Conservation (phyloP, 352 stramenopile genomes). For the Chrysophaeum taylorii region DNA sequence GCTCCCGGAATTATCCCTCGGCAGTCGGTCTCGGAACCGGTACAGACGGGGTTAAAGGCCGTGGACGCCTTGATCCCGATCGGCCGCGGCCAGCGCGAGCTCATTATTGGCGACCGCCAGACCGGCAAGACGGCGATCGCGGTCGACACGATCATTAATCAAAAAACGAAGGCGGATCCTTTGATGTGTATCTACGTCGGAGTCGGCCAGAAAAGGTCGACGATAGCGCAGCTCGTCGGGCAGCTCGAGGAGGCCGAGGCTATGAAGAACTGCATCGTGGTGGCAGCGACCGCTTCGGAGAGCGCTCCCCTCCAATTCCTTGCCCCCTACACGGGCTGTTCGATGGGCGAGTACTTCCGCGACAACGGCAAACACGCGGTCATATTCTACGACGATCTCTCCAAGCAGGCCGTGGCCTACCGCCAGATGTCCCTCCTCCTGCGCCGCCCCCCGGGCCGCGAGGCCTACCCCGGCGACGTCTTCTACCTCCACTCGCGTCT, state of each 20-base stretch:
- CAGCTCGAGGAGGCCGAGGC: slow-evolving; percentile 66
- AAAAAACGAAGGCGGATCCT: slow-evolving; percentile 71
- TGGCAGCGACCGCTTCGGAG: slow-evolving; percentile 74
- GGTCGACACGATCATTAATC: slow-evolving; percentile 82
- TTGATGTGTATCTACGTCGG: slow-evolving; percentile 77
- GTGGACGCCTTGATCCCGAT: slow-evolving; percentile 80
- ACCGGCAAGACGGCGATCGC: slow-evolving; percentile 80
- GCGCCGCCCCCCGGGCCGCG: slow-evolving; percentile 73
- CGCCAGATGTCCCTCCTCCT: slow-evolving; percentile 79
- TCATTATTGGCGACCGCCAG: slow-evolving; percentile 82
- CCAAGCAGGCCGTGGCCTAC: slow-evolving; percentile 74
- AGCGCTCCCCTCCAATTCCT: slow-evolving; percentile 77
- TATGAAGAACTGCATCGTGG: slow-evolving; percentile 73
- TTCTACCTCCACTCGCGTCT: slow-evolving; percentile 83
- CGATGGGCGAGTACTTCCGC: slow-evolving; percentile 80
- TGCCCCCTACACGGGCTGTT: slow-evolving; percentile 69
- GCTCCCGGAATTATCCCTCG: slow-evolving; percentile 74
- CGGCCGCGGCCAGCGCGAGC: slow-evolving; percentile 74
- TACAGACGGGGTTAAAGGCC: slow-evolving; percentile 79
- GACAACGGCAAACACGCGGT: slow-evolving; percentile 77
- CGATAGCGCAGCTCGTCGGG: slow-evolving; percentile 73
- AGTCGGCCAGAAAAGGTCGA: slow-evolving; percentile 78
- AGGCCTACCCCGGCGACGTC: slow-evolving; percentile 79
- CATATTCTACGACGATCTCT: slow-evolving; percentile 83
- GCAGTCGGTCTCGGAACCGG: slow-evolving; percentile 74